Evolutionary conservation across 768 basidiomycete species (phyloP).

Genomic region (Mrakia hoshinonis): DNA sequence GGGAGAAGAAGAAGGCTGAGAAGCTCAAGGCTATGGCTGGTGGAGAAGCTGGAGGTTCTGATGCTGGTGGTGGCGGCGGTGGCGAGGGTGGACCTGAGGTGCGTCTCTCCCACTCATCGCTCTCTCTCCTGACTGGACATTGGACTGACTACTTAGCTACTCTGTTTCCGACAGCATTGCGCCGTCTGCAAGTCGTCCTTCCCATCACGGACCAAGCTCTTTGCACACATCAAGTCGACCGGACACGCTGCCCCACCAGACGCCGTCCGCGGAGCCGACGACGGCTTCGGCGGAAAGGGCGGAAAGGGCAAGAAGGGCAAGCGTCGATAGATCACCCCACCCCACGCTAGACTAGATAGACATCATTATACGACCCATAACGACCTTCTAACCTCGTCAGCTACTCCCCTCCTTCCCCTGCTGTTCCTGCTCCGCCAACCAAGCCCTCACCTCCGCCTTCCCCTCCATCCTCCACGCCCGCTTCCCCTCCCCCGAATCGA

Average conservation of each 20-base stretch:
- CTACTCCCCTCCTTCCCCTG: neutral
- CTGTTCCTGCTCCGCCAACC: slow-evolving; percentile 3
- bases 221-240: slow-evolving; percentile 59
- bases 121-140: too few relatives aligned
- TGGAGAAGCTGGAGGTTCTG: neutral
- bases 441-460: neutral
- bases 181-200: slow-evolving; percentile 62
- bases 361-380: neutral
- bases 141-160: too few relatives aligned
- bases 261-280: neutral
- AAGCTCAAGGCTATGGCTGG: slow-evolving; percentile 33
- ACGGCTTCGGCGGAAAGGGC: neutral
- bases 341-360: too few relatives aligned
- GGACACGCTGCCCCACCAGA: slow-evolving; percentile 51
- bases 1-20: slow-evolving; percentile 57
- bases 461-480: slow-evolving; percentile 11
- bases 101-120: neutral
- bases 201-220: slow-evolving; percentile 62
- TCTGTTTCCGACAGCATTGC: slow-evolving; percentile 45
- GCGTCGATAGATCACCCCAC: neutral
- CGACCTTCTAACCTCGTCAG: neutral
- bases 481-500: slow-evolving; percentile 26
- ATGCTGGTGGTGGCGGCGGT: neutral
- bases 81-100: slow-evolving; percentile 12
- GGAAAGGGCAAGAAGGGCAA: slow-evolving; percentile 13